phyloP scores from a whole-genome alignment of 371 early-diverging fungal species.

The Blakeslea trispora region DNA sequence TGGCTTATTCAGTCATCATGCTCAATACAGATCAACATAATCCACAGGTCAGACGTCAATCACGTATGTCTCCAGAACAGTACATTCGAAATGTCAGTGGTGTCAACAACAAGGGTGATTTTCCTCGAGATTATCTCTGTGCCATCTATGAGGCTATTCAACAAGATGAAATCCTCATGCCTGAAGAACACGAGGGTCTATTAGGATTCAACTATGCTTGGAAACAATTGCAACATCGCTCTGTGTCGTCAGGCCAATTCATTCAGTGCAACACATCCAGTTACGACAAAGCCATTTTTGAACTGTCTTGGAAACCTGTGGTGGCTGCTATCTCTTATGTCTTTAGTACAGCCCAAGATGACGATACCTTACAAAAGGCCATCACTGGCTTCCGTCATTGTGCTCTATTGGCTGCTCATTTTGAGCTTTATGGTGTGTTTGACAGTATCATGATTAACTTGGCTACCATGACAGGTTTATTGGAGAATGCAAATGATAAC shows the following conservation, averaged over 20 bases:
- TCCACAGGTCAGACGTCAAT: constrained; percentile 70
- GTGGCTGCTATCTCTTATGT: constrained; percentile 76
- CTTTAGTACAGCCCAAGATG: constrained; percentile 82
- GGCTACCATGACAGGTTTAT: constrained; percentile 74
- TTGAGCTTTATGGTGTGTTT: constrained; percentile 72
- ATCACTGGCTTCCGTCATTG: constrained; percentile 82
- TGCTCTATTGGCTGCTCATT: constrained; percentile 74
- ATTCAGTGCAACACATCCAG: constrained; percentile 50
- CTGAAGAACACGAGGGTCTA: constrained; percentile 90
- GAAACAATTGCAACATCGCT: constrained; percentile 79
- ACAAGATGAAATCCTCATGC: constrained; percentile 82
- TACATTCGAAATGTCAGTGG: constrained; percentile 82
- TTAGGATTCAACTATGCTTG: constrained; percentile 95
- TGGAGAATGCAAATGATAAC: constrained; percentile 49
- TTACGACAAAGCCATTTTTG: constrained; percentile 71
- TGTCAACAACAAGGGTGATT: constrained; percentile 75
- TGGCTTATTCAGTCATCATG: constrained; percentile 90
- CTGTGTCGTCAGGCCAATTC: constrained; percentile 52
- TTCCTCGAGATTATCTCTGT: constrained; percentile 68
- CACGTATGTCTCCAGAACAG: constrained; percentile 85
- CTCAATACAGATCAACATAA: constrained; percentile 96
- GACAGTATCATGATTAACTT: constrained; percentile 79
- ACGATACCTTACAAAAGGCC: constrained; percentile 76
- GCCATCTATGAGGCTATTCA: constrained; percentile 80
- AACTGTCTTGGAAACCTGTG: constrained; percentile 60